Conservation (phyloP, 2,329 filamentous ascomycete species). For the Aspergillus sp. region DNA sequence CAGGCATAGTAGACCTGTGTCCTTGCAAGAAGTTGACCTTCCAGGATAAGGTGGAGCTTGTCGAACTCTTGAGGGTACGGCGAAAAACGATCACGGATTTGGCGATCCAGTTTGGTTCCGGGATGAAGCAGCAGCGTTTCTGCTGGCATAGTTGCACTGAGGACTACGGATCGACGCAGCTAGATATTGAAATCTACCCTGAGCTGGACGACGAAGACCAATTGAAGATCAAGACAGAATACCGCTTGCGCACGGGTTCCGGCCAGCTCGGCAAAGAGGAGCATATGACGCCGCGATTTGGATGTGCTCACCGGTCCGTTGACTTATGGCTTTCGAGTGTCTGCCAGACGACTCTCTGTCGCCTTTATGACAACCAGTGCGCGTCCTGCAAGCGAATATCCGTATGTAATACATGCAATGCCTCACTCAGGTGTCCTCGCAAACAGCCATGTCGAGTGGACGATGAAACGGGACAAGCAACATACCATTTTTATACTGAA, state of each 20-base stretch:
- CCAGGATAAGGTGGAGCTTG: constrained; percentile 38
- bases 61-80: constrained; percentile 35
- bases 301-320: constrained; percentile 42
- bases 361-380: constrained; percentile 36
- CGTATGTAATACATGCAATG: constrained; percentile 38
- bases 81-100: constrained; percentile 29
- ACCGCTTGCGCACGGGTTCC: constrained; percentile 35
- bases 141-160: constrained; percentile 42
- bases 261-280: constrained; percentile 42
- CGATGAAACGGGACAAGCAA: constrained; percentile 27
- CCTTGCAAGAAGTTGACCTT: constrained; percentile 45
- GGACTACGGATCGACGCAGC: constrained; percentile 36
- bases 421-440: constrained; percentile 36
- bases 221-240: constrained; percentile 40
- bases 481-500: constrained; percentile 40
- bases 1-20: constrained; percentile 42
- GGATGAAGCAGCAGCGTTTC: constrained; percentile 34
- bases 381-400: constrained; percentile 39
- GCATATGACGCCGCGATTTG: constrained; percentile 42
- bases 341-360: constrained; percentile 40
- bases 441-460: constrained; percentile 33
- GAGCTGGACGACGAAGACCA: constrained; percentile 36
- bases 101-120: constrained; percentile 30
- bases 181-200: constrained; percentile 39
- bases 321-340: constrained; percentile 44